Evolutionary conservation across 176 grass and related monocot species (phyloP).

Genomic region (Aechmea fasciata): DNA sequence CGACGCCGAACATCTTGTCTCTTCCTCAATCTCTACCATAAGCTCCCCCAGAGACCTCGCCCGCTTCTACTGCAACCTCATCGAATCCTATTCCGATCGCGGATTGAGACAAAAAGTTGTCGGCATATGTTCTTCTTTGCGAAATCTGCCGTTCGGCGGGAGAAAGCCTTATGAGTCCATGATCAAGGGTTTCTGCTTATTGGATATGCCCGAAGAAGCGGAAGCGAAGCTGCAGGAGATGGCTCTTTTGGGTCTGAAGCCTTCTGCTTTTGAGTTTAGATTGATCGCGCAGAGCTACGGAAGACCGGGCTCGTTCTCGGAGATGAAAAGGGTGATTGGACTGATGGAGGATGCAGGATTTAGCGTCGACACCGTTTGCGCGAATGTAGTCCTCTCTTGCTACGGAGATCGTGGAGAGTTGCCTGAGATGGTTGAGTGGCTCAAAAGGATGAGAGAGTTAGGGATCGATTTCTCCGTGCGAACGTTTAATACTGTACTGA

Average conservation of each 20-base stretch:
- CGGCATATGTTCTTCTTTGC: slow-evolving; percentile 42
- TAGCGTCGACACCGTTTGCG: slow-evolving; percentile 34
- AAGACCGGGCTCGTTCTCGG: slow-evolving; percentile 30
- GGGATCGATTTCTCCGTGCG: slow-evolving; percentile 27
- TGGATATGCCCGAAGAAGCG: slow-evolving; percentile 50
- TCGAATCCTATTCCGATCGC: slow-evolving; percentile 53
- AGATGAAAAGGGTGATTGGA: slow-evolving; percentile 56
- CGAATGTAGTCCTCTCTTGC: slow-evolving; percentile 70
- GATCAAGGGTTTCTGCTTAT: slow-evolving; percentile 62
- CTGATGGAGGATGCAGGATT: slow-evolving; percentile 59
- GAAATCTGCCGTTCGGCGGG: slow-evolving; percentile 26
- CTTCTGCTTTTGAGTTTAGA: slow-evolving; percentile 54
- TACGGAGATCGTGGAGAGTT: slow-evolving; percentile 51
- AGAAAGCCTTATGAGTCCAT: slow-evolving; percentile 33
- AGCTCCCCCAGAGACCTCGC: slow-evolving; percentile 25
- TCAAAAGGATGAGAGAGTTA: slow-evolving; percentile 40
- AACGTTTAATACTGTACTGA: slow-evolving; percentile 53
- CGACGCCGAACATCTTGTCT: slow-evolving; percentile 44
- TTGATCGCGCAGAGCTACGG: slow-evolving; percentile 62
- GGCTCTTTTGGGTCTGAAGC: slow-evolving; percentile 31
- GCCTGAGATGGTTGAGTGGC: slow-evolving; percentile 40
- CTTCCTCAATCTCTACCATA: slow-evolving; percentile 40
- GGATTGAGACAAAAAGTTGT: slow-evolving; percentile 35
- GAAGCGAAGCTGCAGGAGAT: slow-evolving; percentile 59
- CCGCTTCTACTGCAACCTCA: slow-evolving; percentile 75